Evolutionary conservation across 2,329 filamentous ascomycete genomes (phyloP), one percentile per base, ranked within the genome.

Genomic region (Scedosporium aurantiacum): DNA sequence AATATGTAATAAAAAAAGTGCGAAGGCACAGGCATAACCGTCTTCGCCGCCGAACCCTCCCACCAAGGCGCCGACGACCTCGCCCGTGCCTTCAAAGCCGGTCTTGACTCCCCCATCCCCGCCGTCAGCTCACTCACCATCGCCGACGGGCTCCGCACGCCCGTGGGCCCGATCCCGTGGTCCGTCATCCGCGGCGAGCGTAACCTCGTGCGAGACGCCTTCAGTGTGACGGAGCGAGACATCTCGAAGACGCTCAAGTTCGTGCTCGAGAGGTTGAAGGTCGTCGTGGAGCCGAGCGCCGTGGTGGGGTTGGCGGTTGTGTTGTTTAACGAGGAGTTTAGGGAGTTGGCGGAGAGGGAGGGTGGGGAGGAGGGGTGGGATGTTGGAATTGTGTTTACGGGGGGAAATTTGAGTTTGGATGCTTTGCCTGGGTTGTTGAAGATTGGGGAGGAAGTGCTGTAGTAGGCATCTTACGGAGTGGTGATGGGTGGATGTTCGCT

Each of bases 1-100:
- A 18, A 3, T 21, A 16, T 5, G 43, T 47, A 5, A 16, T 8
- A 21, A 47, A 47, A 47, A n/a, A 4, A 86, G 64, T 85, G 87
- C 67, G 80, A 87, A 55, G 84, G 83, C 23, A 92, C 89, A 0
- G 82, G 84, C 0, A 89, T 89, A 59, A 75, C 75, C 1, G 91
- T 97, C 1, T 97, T 94, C 72, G 92, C 91, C 21, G 87, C 91
- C 0, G 94, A 97, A 75, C 93, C 94, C 0, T 82, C 77, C 23
- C 90, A 88, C 69, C 75, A 95, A 69, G 92, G 91, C 57, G 92
- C 86, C 0, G 91, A 97, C 74, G 93, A 97, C 74, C 88, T 82
- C 43, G 81, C 85, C 63, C 78, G 90, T 2, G 90, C 90, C 0
- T 80, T 93, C 37, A 81, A 81, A 60, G 70, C 79, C 0, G 86